Evolutionary conservation across 2,329 filamentous ascomycete species (phyloP), one percentile per base, ranked within the genome.

Genomic region (Aaosphaeria arxii): DNA sequence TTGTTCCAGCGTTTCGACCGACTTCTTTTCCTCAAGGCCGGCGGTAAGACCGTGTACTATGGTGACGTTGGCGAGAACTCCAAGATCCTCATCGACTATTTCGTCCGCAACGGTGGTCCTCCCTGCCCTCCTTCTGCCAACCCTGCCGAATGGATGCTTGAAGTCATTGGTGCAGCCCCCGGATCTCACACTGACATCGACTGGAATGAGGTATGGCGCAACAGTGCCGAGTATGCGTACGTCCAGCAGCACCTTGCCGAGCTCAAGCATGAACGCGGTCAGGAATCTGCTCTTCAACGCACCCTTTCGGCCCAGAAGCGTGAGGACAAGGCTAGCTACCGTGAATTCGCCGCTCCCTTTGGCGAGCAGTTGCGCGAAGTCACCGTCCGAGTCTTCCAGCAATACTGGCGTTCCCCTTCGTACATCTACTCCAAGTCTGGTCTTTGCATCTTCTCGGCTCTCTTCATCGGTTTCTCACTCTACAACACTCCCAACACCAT

Each of bases 1-100:
- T 79, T 96, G 45, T 96, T 96, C 77, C 89, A 96, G 68, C 87
- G 89, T 49, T 96, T 94, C 66, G 89, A 94, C 62, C 82, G 87
- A 49, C 80, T 94, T 6, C 77, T 92, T 31, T 89, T 94, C 74
- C 75, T 94, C 11, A 84, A 85, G 32, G 85, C 82, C 62, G 88
- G 88, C 47, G 89, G 89, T 47, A 81, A 77, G 64, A 90, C 87
- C 1, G 86, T 92, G 41, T 94, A 94, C 74, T 92, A 90, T 62
- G 89, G 88, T 47, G 83, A 89, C 4, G 85, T 92, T 49, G 89
- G 89, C 53, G 71, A 86, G 56, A 84, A 87, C 69, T 87, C 86
- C 1, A 74, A 80, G 49, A 81, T 76, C 2, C 73, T 94, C 62
- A 87, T 83, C 1, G 75, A 76, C 52, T 95, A 94, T 71, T 94